phyloP scores from a whole-genome alignment of 1,284 basidiomycete species.

The Cutaneotrichosporon sp. region DNA sequence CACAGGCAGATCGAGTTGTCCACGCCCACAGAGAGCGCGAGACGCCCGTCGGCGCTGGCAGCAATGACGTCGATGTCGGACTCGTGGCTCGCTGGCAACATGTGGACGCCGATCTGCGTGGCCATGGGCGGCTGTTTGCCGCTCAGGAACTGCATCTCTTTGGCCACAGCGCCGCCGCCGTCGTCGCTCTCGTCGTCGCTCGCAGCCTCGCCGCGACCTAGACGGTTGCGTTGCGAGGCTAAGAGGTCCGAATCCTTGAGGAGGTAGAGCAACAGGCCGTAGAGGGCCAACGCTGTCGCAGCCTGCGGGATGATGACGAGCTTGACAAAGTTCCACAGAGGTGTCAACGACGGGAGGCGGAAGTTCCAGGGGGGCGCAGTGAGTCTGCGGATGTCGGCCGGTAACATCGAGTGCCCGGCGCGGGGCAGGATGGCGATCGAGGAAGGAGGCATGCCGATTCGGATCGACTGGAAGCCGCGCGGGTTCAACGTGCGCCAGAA shows the following conservation, averaged over 20 bases:
- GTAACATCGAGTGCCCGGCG: constrained; percentile 41
- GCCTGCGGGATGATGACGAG: constrained; percentile 84
- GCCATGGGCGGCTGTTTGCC: constrained; percentile 8
- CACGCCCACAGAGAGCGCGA: constrained; percentile 70
- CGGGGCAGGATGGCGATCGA: constrained; percentile 68
- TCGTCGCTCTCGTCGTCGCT: constrained; percentile 23
- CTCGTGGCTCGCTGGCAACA: constrained; percentile 71
- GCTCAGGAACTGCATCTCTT: not conserved
- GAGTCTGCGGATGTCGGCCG: constrained; percentile 44
- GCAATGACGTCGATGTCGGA: constrained; percentile 82
- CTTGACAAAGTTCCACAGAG: constrained; percentile 71
- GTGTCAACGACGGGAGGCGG: constrained; percentile 52
- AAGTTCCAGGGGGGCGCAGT: constrained; percentile 33
- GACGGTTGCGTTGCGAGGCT: constrained; percentile 71
- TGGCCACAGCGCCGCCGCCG: constrained; percentile 1
- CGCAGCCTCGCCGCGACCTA: constrained; percentile 36
- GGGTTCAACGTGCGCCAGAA: constrained; percentile 85
- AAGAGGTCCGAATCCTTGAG: constrained; percentile 89
- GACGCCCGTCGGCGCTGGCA: constrained; percentile 64
- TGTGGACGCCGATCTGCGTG: constrained; percentile 57
- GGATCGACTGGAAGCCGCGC: constrained; percentile 65
- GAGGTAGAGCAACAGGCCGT: constrained; percentile 79
- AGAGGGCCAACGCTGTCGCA: constrained; percentile 72
- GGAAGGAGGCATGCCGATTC: constrained; percentile 76
- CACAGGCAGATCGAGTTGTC: constrained; percentile 60